phyloP scores from a whole-genome alignment of 2,329 filamentous ascomycete species.

The Beauveria pseudobassiana region DNA sequence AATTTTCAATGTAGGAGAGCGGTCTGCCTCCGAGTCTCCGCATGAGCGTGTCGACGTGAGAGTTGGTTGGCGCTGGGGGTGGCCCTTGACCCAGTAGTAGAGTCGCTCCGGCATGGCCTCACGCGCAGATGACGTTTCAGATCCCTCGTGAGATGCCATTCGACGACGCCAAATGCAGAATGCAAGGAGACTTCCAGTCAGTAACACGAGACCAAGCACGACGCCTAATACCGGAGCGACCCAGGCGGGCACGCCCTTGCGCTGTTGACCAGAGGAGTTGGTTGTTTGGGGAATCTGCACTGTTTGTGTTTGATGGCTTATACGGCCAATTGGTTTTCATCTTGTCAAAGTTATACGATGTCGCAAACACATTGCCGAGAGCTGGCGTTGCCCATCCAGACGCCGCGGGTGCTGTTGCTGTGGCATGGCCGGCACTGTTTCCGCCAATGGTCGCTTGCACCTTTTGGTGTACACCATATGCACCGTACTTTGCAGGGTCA shows the following conservation, averaged over 20 bases:
- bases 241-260: constrained; percentile 43
- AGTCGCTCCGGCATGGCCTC: constrained; percentile 39
- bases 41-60: not conserved
- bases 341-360: constrained; percentile 47
- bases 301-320: constrained; percentile 15
- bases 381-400: constrained; percentile 44
- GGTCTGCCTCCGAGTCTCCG: not conserved
- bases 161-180: constrained; percentile 44
- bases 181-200: constrained; percentile 43
- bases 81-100: constrained; percentile 44
- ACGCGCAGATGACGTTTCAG: not conserved
- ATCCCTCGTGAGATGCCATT: not conserved
- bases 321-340: constrained; percentile 58
- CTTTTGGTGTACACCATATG: constrained; percentile 62
- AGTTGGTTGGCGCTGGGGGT: constrained; percentile 18
- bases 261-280: constrained; percentile 17
- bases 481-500: constrained; percentile 51
- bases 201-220: constrained; percentile 49
- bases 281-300: constrained; percentile 15
- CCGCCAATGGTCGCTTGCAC: constrained; percentile 64
- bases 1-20: not conserved
- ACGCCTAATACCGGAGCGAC: constrained; percentile 56
- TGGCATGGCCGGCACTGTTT: constrained; percentile 58
- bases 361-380: constrained; percentile 47
- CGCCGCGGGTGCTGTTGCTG: constrained; percentile 53